These are phyloP conservation scores for Psophocarpus tetragonolobus DNA, from an alignment of 306 rosid species.

Conservation along the genomic window DNA sequence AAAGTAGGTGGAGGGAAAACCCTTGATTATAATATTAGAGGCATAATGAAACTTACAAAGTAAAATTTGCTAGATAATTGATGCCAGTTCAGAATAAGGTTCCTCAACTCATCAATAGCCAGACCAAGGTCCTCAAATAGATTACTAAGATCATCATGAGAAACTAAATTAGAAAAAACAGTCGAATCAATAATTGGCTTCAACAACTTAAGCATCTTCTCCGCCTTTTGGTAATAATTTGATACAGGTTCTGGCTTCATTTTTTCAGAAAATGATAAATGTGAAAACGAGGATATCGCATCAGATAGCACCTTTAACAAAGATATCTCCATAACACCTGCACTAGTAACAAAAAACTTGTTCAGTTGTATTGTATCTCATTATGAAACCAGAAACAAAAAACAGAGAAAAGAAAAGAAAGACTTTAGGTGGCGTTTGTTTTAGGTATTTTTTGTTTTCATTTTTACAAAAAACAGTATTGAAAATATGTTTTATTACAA, in stretches of 20 bases:
- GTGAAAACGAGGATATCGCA: slow-evolving; percentile 62
- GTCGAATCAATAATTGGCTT: slow-evolving; percentile 62
- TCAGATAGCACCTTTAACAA: slow-evolving; percentile 58
- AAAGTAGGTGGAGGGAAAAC: neutral
- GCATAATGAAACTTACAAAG: slow-evolving; percentile 58
- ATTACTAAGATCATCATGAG: slow-evolving; percentile 53
- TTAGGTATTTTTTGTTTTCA: no score
- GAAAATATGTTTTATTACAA: no score
- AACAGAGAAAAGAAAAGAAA: neutral
- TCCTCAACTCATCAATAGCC: slow-evolving; percentile 61
- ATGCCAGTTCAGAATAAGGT: slow-evolving; percentile 64
- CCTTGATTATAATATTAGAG: neutral
- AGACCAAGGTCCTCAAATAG: slow-evolving; percentile 57
- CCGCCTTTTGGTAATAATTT: slow-evolving; percentile 59
- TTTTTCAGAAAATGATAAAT: slow-evolving; percentile 54
- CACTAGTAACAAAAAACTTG: slow-evolving; percentile 30
- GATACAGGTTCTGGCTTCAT: slow-evolving; percentile 52
- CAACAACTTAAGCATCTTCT: slow-evolving; percentile 63
- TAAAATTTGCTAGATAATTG: slow-evolving; percentile 73
- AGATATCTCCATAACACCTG: slow-evolving; percentile 80
- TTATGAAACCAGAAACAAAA: neutral
- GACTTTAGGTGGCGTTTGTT: no score
- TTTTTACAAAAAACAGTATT: no score
- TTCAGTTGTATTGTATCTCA: neutral
- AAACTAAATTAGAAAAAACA: slow-evolving; percentile 56